Percentiles rank a stretch among this genome's conserved stretches.
Conservation (phyloP, 768 basidiomycete genomes). For the Flagelloscypha sp. region DNA sequence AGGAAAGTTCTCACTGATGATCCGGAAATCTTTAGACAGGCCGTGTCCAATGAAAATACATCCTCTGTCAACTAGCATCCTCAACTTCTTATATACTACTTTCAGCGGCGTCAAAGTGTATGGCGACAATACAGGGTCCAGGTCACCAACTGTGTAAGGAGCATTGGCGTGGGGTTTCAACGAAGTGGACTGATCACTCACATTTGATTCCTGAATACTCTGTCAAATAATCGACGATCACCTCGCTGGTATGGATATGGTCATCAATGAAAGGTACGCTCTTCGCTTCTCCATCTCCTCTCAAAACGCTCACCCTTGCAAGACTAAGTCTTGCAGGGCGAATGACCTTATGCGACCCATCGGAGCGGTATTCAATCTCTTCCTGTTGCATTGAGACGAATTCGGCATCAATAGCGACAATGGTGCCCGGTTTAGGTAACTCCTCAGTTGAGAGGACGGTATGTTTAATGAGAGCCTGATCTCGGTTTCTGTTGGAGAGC, state of each 20-base stretch:
- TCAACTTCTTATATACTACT: slow-evolving; percentile 96
- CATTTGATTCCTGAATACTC: slow-evolving; percentile 96
- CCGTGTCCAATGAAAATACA: slow-evolving; percentile 98
- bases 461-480: slow-evolving; percentile 67
- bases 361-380: slow-evolving; percentile 90
- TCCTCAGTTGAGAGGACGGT: slow-evolving; percentile 64
- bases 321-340: slow-evolving; percentile 87
- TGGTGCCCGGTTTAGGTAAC: slow-evolving; percentile 74
- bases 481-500: slow-evolving; percentile 53
- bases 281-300: slow-evolving; percentile 74
- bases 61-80: slow-evolving; percentile 85
- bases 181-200: slow-evolving; percentile 26
- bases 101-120: slow-evolving; percentile 93
- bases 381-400: slow-evolving; percentile 98
- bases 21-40: slow-evolving; percentile 93
- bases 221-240: slow-evolving; percentile 92
- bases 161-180: slow-evolving; percentile 5
- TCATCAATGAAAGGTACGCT: slow-evolving; percentile 96
- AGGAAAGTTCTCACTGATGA: slow-evolving; percentile 68
- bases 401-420: slow-evolving; percentile 95
- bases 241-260: slow-evolving; percentile 93
- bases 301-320: slow-evolving; percentile 88
- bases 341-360: slow-evolving; percentile 88
- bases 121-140: slow-evolving; percentile 75
- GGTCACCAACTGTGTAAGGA: slow-evolving; percentile 65